Conservation (phyloP, 208 protist genomes). For the Acanthamoeba polyphaga region DNA sequence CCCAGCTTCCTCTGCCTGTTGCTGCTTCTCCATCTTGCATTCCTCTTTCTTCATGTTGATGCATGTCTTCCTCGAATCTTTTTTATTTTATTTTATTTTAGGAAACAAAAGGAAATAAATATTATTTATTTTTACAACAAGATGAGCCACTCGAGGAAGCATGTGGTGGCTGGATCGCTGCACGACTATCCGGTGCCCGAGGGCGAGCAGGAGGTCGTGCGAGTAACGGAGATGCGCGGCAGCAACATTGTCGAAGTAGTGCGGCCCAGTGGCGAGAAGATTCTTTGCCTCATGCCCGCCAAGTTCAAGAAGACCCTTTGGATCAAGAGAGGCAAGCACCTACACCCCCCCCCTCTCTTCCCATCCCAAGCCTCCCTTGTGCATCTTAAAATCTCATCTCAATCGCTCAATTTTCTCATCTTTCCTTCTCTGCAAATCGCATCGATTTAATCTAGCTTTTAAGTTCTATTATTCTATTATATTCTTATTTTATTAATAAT, state of each 20-base stretch:
- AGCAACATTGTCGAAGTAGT: slow-evolving; percentile 45
- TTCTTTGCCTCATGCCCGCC: slow-evolving; percentile 62
- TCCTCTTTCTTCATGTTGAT: no score
- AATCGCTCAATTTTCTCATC: slow-evolving; percentile 1
- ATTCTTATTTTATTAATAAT: neutral
- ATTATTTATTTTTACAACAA: neutral
- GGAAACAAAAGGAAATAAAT: no score
- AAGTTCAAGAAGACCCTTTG: slow-evolving; percentile 71
- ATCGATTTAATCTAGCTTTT: neutral
- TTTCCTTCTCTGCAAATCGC: no score
- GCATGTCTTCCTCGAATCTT: no score
- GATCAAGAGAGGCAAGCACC: slow-evolving; percentile 62
- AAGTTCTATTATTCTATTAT: neutral
- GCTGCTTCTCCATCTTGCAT: no score
- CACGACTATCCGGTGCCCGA: slow-evolving; percentile 39
- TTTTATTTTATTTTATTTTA: no score
- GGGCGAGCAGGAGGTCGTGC: slow-evolving; percentile 30
- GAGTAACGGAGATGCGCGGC: slow-evolving; percentile 49
- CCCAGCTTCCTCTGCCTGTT: no score
- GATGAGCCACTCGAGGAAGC: slow-evolving; percentile 72
- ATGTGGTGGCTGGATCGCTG: slow-evolving; percentile 35
- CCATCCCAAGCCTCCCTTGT: neutral
- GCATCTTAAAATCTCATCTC: neutral
- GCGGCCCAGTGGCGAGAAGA: neutral
- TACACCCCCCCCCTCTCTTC: no score